Conservation (phyloP, 2,329 filamentous ascomycete genomes). For the Colletotrichum liaoningense region DNA sequence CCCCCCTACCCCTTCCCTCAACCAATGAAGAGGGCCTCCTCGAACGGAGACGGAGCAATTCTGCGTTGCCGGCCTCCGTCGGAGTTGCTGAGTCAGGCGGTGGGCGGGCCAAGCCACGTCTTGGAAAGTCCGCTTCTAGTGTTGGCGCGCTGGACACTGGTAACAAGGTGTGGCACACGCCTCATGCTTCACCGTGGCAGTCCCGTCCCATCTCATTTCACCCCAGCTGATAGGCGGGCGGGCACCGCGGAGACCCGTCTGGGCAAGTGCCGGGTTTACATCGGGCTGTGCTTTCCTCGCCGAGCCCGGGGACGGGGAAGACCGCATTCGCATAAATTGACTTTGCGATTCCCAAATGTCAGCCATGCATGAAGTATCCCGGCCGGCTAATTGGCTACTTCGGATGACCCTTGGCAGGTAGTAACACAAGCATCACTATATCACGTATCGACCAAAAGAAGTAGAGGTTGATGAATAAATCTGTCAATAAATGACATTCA, state of each 20-base stretch:
- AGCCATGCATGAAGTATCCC: background rate
- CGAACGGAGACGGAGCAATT: constrained; percentile 7
- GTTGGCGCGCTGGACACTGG: too few species aligned
- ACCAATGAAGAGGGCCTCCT: background rate
- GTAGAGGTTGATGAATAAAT: background rate
- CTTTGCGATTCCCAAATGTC: background rate
- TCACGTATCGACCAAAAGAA: background rate
- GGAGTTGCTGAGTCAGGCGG: constrained; percentile 14
- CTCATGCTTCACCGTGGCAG: background rate
- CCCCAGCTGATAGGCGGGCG: background rate
- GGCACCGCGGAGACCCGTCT: background rate
- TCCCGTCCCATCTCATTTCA: background rate
- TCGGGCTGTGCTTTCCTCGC: background rate
- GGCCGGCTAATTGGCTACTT: background rate
- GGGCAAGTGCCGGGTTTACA: background rate
- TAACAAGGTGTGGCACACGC: background rate
- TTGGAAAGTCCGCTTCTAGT: too few species aligned
- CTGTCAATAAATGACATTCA: constrained; percentile 20
- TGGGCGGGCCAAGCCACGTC: background rate
- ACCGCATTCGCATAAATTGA: constrained; percentile 12
- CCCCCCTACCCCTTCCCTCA: too few species aligned
- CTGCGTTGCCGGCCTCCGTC: constrained; percentile 26
- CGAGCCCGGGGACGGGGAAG: background rate
- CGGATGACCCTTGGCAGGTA: background rate
- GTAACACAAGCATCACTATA: background rate